Base-by-base conservation (phyloP, 1,139 yeast genomes). In the Magnusiomyces ingens region DNA sequence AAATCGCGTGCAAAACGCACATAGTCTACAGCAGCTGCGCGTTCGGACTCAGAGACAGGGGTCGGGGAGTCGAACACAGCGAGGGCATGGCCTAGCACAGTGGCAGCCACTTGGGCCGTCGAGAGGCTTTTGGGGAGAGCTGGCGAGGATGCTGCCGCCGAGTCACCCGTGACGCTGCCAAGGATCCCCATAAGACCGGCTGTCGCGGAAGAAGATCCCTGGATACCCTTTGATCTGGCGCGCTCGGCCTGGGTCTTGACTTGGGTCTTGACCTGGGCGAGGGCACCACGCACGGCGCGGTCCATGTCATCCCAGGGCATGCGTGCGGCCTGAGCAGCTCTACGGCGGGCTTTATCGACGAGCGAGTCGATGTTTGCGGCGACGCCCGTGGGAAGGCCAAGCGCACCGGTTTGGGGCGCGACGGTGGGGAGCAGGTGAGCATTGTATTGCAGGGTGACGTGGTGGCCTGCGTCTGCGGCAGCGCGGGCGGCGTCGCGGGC, bases 1-100 rank as follows among this genome's bases (percentile, higher is more conserved):
- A 17, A 8, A 15, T 45, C 48, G 15, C 32, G 29, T 12, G 48
- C 48, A 45, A 45, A 45, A 3, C 48, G 12, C 2, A 45, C 42
- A 35, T 45, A 45, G 29, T 21, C 48, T 3, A 45, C 15, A 3
- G 48, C 48, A 17, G 41, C 32, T 13, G 29, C 32, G 19, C 32
- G 32, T n/a, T 44, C 32, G 37, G 15, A 10, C n/a, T 44, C 47
- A n/a, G 36, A 22, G 32, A 26, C 32, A 26, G 32, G 32, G 4
- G 32, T 26, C 8, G 32, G 4, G 32, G 32, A 26, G 8, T 26
- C 32, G 8, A 26, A 26, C 4, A 26, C 32, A 5, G 32, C 32
- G 8, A 26, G 32, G 8, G 32, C 32, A 26, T 26, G 4, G 32
- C 32, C 8, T 26, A 26, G 32, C 32, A 26, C 32, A 26, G 32